Evolutionary conservation across 2,329 filamentous ascomycete genomes (phyloP), one percentile per base, ranked within the genome.

Genomic region (Clarireedia paspali): DNA sequence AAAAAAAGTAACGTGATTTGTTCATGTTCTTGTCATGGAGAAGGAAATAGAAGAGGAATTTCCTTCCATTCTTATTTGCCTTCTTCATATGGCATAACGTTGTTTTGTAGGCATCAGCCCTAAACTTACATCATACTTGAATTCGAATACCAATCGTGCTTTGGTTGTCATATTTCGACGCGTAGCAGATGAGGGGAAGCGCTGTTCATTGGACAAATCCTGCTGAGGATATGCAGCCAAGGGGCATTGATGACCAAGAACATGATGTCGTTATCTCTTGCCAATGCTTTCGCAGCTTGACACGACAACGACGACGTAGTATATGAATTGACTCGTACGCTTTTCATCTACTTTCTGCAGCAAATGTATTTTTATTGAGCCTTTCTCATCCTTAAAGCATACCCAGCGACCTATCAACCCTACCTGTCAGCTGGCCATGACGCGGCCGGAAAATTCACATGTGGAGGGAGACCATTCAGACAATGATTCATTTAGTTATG

Each of bases 401-500:
- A 34, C 10, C 30, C 3, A 34, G 4, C 30, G 10, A 34, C 30
- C 30, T 34, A 34, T 34, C 30, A 34, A 34, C 30, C 12, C 30
- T 34, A 34, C 30, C 30, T 14, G 30, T 34, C 10, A 34, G 30
- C 30, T 34, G 30, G 26, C 15, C 1, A 56, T 56, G 54, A 14
- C 54, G 34, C 53, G 60, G 6, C 61, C 65, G 40, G 63, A 67
- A 39, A 60, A 65, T 56, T 39, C 65, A 6, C 61, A 64, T 55
- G 61, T 60, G 15, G 54, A 58, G n/a, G 57, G 61, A 15, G 20
- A 53, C 10, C 61, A 62, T 51, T 56, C 58, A 2, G 63, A 65
- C 42, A 46, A 26, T 23, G 63, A 66, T 39, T 66, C 64, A 42
- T 63, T 66, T 20, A 66, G 62, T 55, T 59, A 67, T 23, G 62